Base-by-base conservation (phyloP, 805 yeast genomes). In the Metschnikowia santaceciliae region DNA sequence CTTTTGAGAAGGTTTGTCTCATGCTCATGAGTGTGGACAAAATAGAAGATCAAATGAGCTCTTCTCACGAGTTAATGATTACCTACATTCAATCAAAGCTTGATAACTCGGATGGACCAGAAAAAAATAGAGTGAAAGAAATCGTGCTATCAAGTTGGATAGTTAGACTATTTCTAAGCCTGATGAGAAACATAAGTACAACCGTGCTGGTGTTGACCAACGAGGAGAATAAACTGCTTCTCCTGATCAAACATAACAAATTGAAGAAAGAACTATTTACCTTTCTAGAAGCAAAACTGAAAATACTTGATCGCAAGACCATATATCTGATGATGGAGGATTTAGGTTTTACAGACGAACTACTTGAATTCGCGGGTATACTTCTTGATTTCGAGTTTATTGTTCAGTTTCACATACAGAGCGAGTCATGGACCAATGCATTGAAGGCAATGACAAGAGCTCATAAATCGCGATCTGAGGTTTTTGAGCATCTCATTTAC, bases 361-460 rank as follows among this genome's bases (percentile, higher is more conserved):
- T 90, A 14, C 60, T 92, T 1, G 77, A 72, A 52, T 89, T 79
- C 66, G 91, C 96, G 0, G 81, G 80, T 33, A 61, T 83, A 17
- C 76, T 86, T 6, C 74, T 80, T 42, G 96, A 94, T 63, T 81
- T 77, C 61, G 81, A 80, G 42, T 87, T 78, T 65, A 85, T 90
- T 1, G 64, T 91, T 32, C 73, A 82, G 6, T 82, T 85, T 65
- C 82, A 90, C 79, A 76, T 91, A 11, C 79, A 83, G 47, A 64
- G 75, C 26, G 86, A 84, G 54, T 78, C 83, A 53, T 94, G 97
- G 96, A 64, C 71, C 13, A 84, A 84, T 50, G 86, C 96, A 0
- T 65, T 89, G 47, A 79, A 79, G 47, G 78, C 82, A 0, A 58
- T 86, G 36, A 59, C 81, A n/a, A 70, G 74, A 36, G 73, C 79